Evolutionary conservation across 768 basidiomycete genomes (phyloP), one percentile per base, ranked within the genome.

Genomic region (Asterophora parasitica): DNA sequence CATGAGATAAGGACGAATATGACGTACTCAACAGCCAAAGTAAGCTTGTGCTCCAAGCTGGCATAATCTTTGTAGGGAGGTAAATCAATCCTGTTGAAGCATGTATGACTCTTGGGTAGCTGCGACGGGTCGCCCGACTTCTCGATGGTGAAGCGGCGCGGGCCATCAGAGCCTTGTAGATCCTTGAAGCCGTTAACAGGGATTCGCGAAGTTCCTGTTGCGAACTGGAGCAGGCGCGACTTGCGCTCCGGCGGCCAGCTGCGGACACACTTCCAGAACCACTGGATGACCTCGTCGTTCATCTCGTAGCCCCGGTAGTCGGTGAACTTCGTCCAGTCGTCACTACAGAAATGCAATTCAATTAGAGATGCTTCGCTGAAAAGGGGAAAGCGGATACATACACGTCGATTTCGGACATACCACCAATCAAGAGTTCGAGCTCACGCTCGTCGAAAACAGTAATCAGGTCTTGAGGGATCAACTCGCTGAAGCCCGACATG

Each of bases 181-280:
- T 98, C 96, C 67, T 96, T 97, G 79, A 98, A 98, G 0, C 96
- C 96, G 60, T 95, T 96, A 68, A 96, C 95, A 11, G 95, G 95
- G 54, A 96, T 94, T 54, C 95, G 87, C 10, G 92, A 94, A 9
- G 94, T 97, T 16, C 94, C 94, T 16, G 94, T 97, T 6, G 94
- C 92, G 63, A 99, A 99, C 67, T 98, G 95, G 45, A 98, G 72
- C 43, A 97, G 69, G 27, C 95, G 89, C 11, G 91, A 93, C 73
- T 99, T 99, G 68, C 94, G 86, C 73, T 99, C 96, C 0, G 95
- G 85, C 9, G 96, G 95, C 96, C 96, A 99, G 58, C 86, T 83
- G 56, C 91, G 87, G 37, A 99, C 91, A 59, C 92, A 93, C 72
- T 97, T 92, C 96, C 96, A 99, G 85, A 99, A 99, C 96, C 96